Conservation (phyloP, 2,329 filamentous ascomycete species). For the Onygenales sp. region DNA sequence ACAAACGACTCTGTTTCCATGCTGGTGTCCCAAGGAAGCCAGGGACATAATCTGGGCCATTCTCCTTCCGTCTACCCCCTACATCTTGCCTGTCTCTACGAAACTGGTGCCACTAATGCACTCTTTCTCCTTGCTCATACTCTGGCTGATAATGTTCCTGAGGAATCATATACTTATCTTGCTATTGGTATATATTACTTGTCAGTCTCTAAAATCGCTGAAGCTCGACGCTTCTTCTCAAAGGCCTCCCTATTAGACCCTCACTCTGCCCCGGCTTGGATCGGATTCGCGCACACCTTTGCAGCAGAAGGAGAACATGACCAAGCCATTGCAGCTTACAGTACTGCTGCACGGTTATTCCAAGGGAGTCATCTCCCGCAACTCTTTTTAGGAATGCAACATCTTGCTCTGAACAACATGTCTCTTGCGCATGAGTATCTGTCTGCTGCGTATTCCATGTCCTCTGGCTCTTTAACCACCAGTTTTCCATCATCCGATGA, state of each 20-base stretch:
- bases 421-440: constrained; percentile 88
- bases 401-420: constrained; percentile 92
- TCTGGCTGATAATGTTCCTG: constrained; percentile 80
- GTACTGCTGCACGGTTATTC: constrained; percentile 85
- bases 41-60: constrained; percentile 33
- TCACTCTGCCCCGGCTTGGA: constrained; percentile 96
- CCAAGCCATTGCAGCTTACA: constrained; percentile 95
- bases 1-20: constrained; percentile 64
- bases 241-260: constrained; percentile 97
- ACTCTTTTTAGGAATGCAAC: constrained; percentile 96
- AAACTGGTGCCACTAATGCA: constrained; percentile 76
- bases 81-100: constrained; percentile 82
- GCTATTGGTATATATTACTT: constrained; percentile 95
- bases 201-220: constrained; percentile 76
- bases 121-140: constrained; percentile 90
- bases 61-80: constrained; percentile 63
- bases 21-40: constrained; percentile 16
- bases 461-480: constrained; percentile 29
- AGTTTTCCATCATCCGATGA: constrained; percentile 18
- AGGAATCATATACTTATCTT: constrained; percentile 86
- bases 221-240: constrained; percentile 90
- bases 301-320: constrained; percentile 96
- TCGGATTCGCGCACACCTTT: constrained; percentile 97
- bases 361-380: constrained; percentile 95
- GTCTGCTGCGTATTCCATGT: constrained; percentile 67